Percentiles rank a stretch among this genome's conserved stretches.
Conservation (phyloP, 106 monocot genomes). For the Acorus calamus region DNA sequence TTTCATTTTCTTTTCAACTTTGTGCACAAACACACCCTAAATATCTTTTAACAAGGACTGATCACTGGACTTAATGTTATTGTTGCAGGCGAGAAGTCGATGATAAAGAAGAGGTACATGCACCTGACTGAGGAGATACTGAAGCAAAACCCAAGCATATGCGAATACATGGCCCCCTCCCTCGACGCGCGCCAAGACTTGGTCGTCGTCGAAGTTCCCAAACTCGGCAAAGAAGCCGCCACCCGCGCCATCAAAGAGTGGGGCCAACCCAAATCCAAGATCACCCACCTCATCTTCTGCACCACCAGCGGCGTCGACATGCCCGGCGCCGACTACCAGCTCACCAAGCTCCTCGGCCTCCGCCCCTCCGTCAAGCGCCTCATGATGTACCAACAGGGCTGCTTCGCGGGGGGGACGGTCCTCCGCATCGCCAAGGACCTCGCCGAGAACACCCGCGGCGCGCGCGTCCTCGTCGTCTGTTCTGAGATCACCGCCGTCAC, state of each 20-base stretch:
- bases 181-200: neutral
- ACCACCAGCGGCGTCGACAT: slow-evolving; percentile 1
- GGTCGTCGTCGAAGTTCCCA: neutral
- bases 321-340: slow-evolving; percentile 7
- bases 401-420: too few relatives aligned
- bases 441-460: neutral
- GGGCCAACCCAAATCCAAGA: neutral
- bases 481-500: too few relatives aligned
- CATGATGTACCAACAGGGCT: too few relatives aligned
- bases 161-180: neutral
- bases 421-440: neutral
- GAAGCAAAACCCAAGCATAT: neutral
- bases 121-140: slow-evolving; percentile 3
- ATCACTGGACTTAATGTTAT: too few relatives aligned
- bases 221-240: neutral
- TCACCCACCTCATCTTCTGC: slow-evolving; percentile 4
- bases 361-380: too few relatives aligned
- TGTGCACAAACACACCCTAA: too few relatives aligned
- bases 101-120: slow-evolving; percentile 4
- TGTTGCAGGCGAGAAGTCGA: slow-evolving; percentile 2
- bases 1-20: too few relatives aligned
- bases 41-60: too few relatives aligned
- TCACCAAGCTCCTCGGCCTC: slow-evolving; percentile 1
- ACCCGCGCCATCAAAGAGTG: neutral
- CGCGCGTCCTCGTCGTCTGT: too few relatives aligned